Evolutionary conservation across 1,284 basidiomycete genomes (phyloP).

Genomic region (Erythrobasidium hasegawianum): DNA sequence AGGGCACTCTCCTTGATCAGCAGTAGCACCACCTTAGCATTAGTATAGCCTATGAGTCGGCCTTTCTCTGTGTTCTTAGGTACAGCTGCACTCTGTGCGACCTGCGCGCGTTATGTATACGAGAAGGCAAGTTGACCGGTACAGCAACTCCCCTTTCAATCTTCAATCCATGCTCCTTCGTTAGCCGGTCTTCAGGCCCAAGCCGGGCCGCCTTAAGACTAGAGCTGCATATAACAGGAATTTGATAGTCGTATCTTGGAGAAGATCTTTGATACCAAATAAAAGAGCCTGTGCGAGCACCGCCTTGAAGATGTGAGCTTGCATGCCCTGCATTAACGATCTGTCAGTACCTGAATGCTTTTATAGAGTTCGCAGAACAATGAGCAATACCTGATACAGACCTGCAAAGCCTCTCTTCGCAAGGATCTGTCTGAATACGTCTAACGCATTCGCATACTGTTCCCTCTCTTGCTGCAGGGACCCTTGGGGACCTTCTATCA

Average conservation of each 20-base stretch:
- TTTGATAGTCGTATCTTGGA: constrained; percentile 40
- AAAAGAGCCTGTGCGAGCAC: constrained; percentile 67
- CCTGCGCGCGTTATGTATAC: no score
- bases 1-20: no score
- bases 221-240: constrained; percentile 22
- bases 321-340: constrained; percentile 82
- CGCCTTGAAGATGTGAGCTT: constrained; percentile 83
- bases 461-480: constrained; percentile 41
- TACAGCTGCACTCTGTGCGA: no score
- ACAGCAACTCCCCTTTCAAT: no score
- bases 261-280: constrained; percentile 46
- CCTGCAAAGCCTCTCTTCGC: constrained; percentile 62
- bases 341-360: background rate
- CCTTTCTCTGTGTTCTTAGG: no score
- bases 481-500: constrained; percentile 5
- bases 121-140: no score
- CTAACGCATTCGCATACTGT: constrained; percentile 67
- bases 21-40: no score
- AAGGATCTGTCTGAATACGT: constrained; percentile 70
- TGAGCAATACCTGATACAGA: constrained; percentile 79
- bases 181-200: constrained; percentile 33
- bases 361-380: no score
- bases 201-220: constrained; percentile 17
- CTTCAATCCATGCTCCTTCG: no score
- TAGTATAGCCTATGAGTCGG: no score